These are phyloP conservation scores for Penicillium odoratum DNA, from an alignment of 495 filamentous ascomycete species.

Conservation along the genomic window DNA sequence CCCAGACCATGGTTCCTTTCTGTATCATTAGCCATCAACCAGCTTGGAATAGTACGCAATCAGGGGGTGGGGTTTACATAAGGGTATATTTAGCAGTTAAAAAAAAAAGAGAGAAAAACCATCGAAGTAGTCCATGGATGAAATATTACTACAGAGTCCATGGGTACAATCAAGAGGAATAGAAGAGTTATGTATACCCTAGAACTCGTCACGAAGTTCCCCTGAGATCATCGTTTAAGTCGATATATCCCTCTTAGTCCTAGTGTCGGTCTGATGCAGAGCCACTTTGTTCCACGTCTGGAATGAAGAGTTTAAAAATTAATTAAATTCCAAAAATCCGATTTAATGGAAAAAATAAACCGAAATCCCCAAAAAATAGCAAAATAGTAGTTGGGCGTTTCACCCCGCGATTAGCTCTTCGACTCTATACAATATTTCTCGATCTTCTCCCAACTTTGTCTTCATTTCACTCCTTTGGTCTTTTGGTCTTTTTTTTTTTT, in stretches of 20 bases:
- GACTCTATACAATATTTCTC: slow-evolving; percentile 27
- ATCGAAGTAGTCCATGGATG: background rate
- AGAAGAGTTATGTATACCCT: background rate
- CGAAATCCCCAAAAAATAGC: slow-evolving; percentile 12
- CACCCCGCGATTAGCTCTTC: slow-evolving; percentile 43
- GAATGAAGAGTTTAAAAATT: slow-evolving; percentile 20
- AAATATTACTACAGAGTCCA: background rate
- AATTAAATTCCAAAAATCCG: slow-evolving; percentile 19
- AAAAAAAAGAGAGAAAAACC: slow-evolving; percentile 7
- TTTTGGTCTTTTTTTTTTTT: slow-evolving; percentile 21
- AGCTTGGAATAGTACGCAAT: slow-evolving; percentile 30
- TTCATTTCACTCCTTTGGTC: slow-evolving; percentile 34
- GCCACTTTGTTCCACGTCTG: slow-evolving; percentile 33
- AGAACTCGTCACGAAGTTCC: slow-evolving; percentile 2
- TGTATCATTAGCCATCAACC: slow-evolving; percentile 33
- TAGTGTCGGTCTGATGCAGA: slow-evolving; percentile 32
- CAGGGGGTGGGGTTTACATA: slow-evolving; percentile 26
- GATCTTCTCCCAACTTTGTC: slow-evolving; percentile 13
- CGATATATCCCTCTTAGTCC: slow-evolving; percentile 33
- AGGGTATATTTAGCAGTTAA: slow-evolving; percentile 11
- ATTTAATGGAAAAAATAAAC: slow-evolving; percentile 16
- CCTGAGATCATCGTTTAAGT: slow-evolving; percentile 30
- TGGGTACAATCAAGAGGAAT: background rate
- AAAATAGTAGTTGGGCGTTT: slow-evolving; percentile 33
- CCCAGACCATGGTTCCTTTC: slow-evolving; percentile 37